Evolutionary conservation across 1,284 basidiomycete species (phyloP).

Genomic region (Entoloma clypeatum): DNA sequence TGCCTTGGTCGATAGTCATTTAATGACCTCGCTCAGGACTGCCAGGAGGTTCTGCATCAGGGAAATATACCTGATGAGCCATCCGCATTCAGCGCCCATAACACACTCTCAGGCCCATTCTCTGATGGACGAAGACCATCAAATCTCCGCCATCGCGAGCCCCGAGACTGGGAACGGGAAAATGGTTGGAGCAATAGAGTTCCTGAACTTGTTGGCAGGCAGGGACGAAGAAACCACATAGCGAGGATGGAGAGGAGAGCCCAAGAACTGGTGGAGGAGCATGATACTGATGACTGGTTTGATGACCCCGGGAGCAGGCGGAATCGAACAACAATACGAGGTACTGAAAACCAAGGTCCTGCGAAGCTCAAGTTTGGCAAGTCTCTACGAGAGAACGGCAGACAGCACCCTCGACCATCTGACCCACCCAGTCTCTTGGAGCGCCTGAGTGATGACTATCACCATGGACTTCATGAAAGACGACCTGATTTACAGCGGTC

Average conservation of each 20-base stretch:
- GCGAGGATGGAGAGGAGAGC: slow-evolving; percentile 51
- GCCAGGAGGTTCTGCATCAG: slow-evolving; percentile 49
- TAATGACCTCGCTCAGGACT: slow-evolving; percentile 55
- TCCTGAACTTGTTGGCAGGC: slow-evolving; percentile 61
- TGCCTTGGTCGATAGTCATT: not conserved
- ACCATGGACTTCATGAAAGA: slow-evolving; percentile 10
- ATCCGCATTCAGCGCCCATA: slow-evolving; percentile 75
- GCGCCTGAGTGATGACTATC: slow-evolving; percentile 20
- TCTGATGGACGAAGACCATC: slow-evolving; percentile 36
- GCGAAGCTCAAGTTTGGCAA: slow-evolving; percentile 39
- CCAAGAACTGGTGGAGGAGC: slow-evolving; percentile 41
- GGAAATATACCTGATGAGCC: slow-evolving; percentile 51
- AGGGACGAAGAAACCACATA: slow-evolving; percentile 56
- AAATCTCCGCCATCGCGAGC: slow-evolving; percentile 23
- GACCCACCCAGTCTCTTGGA: slow-evolving; percentile 24
- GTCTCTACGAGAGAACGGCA: slow-evolving; percentile 22
- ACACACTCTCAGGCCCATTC: slow-evolving; percentile 74
- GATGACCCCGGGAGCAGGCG: slow-evolving; percentile 24
- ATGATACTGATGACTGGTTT: slow-evolving; percentile 65
- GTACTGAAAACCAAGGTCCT: slow-evolving; percentile 11
- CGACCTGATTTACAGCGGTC: not conserved
- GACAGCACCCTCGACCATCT: slow-evolving; percentile 21
- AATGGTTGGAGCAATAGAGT: slow-evolving; percentile 33
- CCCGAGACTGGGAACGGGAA: slow-evolving; percentile 41
- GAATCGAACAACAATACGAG: slow-evolving; percentile 5